Base-by-base conservation (phyloP, 306 rosid genomes). In the Pueraria montana region DNA sequence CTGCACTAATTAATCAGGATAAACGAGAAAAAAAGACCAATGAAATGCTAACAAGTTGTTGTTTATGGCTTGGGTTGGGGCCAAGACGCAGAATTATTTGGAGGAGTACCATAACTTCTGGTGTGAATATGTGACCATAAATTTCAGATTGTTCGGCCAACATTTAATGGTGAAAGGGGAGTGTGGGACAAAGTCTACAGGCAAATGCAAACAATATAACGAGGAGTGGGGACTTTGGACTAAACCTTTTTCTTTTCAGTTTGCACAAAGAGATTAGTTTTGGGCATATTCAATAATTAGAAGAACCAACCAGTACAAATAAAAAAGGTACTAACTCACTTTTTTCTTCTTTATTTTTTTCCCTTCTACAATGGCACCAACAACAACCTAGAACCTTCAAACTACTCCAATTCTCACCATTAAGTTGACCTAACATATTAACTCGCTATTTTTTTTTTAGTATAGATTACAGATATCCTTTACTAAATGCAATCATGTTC, bases 141-240 rank as follows among this genome's bases (percentile, higher is more conserved):
- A 32, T 61, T 69, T 61, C 79, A 77, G 62, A 38, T 27, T 46
- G 3, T 49, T 61, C 62, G 50, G 75, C 79, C 38, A 36, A 40
- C 72, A 40, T 24, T 36, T 27, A 36, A 34, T 66, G 49, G 27
- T 67, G 73, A 40, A 40, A 67, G 27, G 27, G 0, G 16, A 14
- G n/a, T 38, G 73, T 38, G 73, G 50, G 73, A 67, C 73, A 66
- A 12, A 59, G 16, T 59, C 23, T 14, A 0, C 3, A 32, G 11
- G 10, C 67, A 61, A 24, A 59, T 23, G 36, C 66, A 59, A 59
- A 59, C 66, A 59, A 59, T 24, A 24, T n/a, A 11, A 59, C 66
- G 8, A 34, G 10, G 67, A 10, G 36, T 59, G n/a, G 12, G 46
- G 70, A 32, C 70, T 32, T 32, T 63, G 1, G 13, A 34, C 40